Evolutionary conservation across 352 stramenopile species (phyloP), one percentile per base, ranked within the genome.

Genomic region (Pelagophyceae sp.): DNA sequence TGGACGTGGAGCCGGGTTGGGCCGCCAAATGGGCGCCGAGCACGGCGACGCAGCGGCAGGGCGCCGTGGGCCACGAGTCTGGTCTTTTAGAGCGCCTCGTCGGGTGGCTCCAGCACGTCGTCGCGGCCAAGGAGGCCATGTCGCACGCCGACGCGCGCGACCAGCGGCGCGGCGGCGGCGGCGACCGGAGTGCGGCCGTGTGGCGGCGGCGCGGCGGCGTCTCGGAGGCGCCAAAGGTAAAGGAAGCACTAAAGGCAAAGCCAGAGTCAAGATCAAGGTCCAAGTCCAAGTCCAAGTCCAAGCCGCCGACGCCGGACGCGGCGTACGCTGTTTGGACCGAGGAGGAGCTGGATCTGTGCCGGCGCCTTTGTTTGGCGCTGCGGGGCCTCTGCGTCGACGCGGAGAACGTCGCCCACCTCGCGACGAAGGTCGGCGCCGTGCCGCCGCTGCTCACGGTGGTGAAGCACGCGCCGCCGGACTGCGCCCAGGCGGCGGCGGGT

Each of bases 391-490:
- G 67, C n/a, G 67, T 74, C 33, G 25, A 15, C 67, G 33, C 35
- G 35, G 33, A 31, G 2, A 74, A 32, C 35, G 67, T 37, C 23
- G 17, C 33, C 23, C 33, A 11, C 35, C 33, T 74, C 67, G 33
- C 35, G 15, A 37, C 11, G 5, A 23, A 54, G 45, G 11, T 1
- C 1, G 35, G 38, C 33, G 67, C 67, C 67, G 38, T 74, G 38
- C 67, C 67, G 29, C 67, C 67, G 17, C 33, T 74, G 23, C 38
- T 74, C 33, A 74, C 67, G 1, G 33, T 50, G 15, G 1, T 74
- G 2, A 2, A 37, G 6, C 25, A 31, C 38, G 67, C 35, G 38
- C 67, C 67, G 33, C 35, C 29, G 27, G 67, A 51, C 27, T 58
- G 23, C 67, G 3, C n/a, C 23, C 67, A 54, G 11, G 35, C 67